Base-by-base conservation (phyloP, 352 stramenopile species). In the Pythium dissimile region DNA sequence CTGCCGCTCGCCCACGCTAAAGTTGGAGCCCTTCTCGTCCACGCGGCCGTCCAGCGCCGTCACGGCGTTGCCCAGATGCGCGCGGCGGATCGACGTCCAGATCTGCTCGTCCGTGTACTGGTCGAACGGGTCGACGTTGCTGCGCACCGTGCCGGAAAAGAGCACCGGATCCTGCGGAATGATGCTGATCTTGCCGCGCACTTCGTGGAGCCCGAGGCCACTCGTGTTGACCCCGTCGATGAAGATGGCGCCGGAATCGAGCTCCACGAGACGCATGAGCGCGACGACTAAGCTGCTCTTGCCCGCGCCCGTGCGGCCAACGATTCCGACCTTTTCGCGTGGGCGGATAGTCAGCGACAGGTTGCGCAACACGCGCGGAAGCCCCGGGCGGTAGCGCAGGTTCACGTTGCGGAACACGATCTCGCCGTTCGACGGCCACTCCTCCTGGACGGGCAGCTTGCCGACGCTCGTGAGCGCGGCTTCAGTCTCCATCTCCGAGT, bases 1-100 rank as follows among this genome's bases (percentile, higher is more conserved):
- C 67, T 98, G 94, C 10, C 94, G 68, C 72, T 98, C 85, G 13
- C 96, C 95, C 32, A 98, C 90, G 39, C 79, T 96, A 35, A 98
- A 96, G 72, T 98, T 98, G 38, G 87, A 78, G 6, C 95, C 95
- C 46, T 84, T 85, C 62, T 98, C 92, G 3, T 85, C 70, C 6
- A 98, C 82, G 27, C 77, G 42, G 24, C 86, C 77, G 53, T 97
- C 84, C 11, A 98, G 73, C n/a, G 75, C 76, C 12, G 48, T 53
- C n/a, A 78, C 57, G 20, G 48, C 51, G n/a, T 72, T 64, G 24
- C 34, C 52, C 57, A 79, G 61, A 38, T 75, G 60, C n/a, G 71
- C 67, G 16, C 65, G 51, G 27, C 61, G 50, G 39, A 80, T 62
- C 23, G 62, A 70, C 24, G 55, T 61, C 71, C 71, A 80, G 37